Evolutionary conservation across 164 flowering plant genomes (phyloP).

Genomic region (Vitis riparia): DNA sequence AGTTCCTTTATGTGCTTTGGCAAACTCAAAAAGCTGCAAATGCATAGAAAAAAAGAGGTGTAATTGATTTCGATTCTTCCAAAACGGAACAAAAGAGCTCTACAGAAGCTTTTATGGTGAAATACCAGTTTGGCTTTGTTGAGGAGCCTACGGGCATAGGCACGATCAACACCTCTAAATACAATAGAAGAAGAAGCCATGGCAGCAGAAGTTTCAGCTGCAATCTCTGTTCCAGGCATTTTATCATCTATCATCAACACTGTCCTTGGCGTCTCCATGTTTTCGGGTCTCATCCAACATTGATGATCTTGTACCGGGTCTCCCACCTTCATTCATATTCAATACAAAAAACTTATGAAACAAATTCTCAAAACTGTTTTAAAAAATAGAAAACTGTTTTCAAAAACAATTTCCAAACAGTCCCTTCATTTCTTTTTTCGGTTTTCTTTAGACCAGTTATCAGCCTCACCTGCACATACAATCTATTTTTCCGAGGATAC

Average conservation of each 20-base stretch:
- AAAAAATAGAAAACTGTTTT: neutral
- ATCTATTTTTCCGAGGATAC: conserved; percentile 27
- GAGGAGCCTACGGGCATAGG: conserved; percentile 64
- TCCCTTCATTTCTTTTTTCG: no score
- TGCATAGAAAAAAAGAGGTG: neutral
- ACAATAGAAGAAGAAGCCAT: conserved; percentile 83
- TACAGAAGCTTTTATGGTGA: neutral
- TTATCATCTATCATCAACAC: conserved; percentile 51
- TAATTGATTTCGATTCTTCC: no score
- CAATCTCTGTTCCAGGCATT: conserved; percentile 79
- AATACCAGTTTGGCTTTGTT: conserved; percentile 75
- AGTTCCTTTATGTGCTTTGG: conserved; percentile 63
- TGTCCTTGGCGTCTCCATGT: conserved; percentile 77
- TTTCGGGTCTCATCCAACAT: conserved; percentile 88
- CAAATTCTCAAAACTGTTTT: no score
- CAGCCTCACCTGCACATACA: conserved; percentile 69
- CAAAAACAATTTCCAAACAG: neutral
- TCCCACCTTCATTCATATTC: conserved; percentile 51
- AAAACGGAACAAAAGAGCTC: neutral
- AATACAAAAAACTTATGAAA: neutral
- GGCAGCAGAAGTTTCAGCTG: conserved; percentile 91
- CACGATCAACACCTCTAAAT: conserved; percentile 40
- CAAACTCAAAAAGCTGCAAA: conserved; percentile 72
- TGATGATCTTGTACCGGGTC: conserved; percentile 74
- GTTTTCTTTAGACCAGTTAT: no score